phyloP scores from a whole-genome alignment of 2,329 filamentous ascomycete species.

The Dactylellina cionopaga region DNA sequence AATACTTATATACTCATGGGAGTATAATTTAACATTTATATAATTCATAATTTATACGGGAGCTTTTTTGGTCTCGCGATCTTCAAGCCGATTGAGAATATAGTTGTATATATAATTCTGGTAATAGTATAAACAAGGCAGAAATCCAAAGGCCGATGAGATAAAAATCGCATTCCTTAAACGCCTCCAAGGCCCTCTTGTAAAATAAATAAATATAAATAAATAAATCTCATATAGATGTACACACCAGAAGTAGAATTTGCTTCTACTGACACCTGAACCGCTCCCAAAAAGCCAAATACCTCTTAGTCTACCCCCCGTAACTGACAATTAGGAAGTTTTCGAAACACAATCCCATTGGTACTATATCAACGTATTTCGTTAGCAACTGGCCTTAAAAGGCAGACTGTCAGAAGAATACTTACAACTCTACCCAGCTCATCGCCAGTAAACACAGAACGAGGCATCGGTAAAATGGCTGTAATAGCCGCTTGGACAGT shows the following conservation, averaged over 20 bases:
- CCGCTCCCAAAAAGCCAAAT: slow-evolving; percentile 2
- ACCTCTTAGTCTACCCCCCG: background rate
- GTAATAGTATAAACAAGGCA: too few species aligned
- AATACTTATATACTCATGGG: background rate
- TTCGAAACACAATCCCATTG: slow-evolving; percentile 66
- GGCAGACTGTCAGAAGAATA: slow-evolving; percentile 56
- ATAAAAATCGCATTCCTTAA: too few species aligned
- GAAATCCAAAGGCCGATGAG: too few species aligned
- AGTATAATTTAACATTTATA: too few species aligned
- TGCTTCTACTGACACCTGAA: slow-evolving; percentile 20
- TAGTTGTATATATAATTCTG: too few species aligned
- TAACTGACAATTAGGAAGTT: slow-evolving; percentile 15
- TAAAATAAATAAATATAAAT: too few species aligned
- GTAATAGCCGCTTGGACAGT: slow-evolving; percentile 76
- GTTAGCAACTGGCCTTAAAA: slow-evolving; percentile 35
- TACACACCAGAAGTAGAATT: background rate
- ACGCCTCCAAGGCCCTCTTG: background rate
- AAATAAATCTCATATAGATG: background rate
- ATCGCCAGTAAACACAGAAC: slow-evolving; percentile 90
- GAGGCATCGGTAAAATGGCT: slow-evolving; percentile 83
- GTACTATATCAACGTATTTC: slow-evolving; percentile 64
- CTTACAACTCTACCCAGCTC: slow-evolving; percentile 89
- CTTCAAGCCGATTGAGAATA: too few species aligned
- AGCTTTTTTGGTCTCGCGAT: too few species aligned
- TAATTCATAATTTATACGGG: too few species aligned